phyloP scores from a whole-genome alignment of 1,284 basidiomycete genomes.

The Microbotryum violaceum region DNA sequence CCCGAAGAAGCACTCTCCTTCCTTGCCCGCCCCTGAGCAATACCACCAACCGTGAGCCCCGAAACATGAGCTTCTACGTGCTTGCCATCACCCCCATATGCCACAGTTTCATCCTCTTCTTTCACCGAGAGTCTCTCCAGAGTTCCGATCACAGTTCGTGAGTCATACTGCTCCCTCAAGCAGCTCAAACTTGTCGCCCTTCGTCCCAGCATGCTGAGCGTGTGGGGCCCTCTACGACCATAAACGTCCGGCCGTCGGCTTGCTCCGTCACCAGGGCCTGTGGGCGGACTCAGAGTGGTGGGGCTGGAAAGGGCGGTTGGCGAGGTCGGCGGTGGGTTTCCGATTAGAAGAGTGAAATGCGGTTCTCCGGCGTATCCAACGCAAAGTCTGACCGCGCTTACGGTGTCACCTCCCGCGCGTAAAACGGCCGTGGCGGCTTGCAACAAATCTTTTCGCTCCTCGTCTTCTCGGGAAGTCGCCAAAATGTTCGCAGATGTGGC shows the following conservation, averaged over 20 bases:
- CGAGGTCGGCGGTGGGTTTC: too few species aligned
- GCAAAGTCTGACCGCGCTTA: constrained; percentile 66
- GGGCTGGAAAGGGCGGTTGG: too few species aligned
- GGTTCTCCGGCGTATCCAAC: constrained; percentile 1
- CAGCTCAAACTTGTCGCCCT: constrained; percentile 45
- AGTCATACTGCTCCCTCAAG: constrained; percentile 37
- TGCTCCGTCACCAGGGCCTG: too few species aligned
- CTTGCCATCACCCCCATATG: not conserved
- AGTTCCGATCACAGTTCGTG: not conserved
- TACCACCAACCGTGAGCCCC: not conserved
- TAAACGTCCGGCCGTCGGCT: too few species aligned
- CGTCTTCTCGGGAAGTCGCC: constrained; percentile 59
- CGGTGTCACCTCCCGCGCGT: constrained; percentile 80
- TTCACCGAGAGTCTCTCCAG: constrained; percentile 12
- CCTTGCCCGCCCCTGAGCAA: too few species aligned
- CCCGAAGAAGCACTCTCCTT: too few species aligned
- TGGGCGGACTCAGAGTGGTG: too few species aligned
- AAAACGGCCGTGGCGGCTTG: constrained; percentile 77
- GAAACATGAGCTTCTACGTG: not conserved
- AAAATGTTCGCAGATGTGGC: constrained; percentile 44
- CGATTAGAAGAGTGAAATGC: too few species aligned
- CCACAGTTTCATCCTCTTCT: not conserved
- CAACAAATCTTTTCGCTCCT: constrained; percentile 63
- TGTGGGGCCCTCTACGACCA: constrained; percentile 36
- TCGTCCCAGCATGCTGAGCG: constrained; percentile 45